Percentiles rank a stretch among this genome's conserved stretches.
phyloP scores from a whole-genome alignment of 371 early-diverging fungal genomes.

The Mortierella sp. region DNA sequence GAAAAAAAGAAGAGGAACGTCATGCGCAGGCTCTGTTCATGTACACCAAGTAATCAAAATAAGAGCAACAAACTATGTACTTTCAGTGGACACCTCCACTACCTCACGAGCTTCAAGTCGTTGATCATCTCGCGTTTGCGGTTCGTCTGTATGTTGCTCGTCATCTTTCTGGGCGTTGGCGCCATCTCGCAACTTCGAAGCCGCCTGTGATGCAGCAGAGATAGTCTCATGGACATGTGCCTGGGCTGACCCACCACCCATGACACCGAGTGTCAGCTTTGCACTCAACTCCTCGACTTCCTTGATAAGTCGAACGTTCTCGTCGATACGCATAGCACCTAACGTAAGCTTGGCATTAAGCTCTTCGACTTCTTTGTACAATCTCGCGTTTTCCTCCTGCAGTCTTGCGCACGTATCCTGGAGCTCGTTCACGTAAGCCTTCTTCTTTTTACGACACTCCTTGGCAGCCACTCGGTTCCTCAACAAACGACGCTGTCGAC shows the following conservation, averaged over 20 bases:
- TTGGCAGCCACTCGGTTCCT: constrained; percentile 86
- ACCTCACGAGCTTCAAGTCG: neutral
- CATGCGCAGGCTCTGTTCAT: neutral
- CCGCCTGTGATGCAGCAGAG: neutral
- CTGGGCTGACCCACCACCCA: constrained; percentile 65
- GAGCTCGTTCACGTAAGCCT: constrained; percentile 79
- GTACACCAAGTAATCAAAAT: neutral
- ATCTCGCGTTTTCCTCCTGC: constrained; percentile 73
- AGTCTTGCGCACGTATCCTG: constrained; percentile 74
- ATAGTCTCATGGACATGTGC: constrained; percentile 58
- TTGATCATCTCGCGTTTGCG: neutral
- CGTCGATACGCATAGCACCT: constrained; percentile 71
- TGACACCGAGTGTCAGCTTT: constrained; percentile 71
- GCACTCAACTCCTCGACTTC: constrained; percentile 75
- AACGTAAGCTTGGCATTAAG: constrained; percentile 73
- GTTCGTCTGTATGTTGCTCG: neutral
- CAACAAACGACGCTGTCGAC: constrained; percentile 79
- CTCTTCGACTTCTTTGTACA: constrained; percentile 76
- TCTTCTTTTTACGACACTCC: constrained; percentile 89
- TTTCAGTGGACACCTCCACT: constrained; percentile 1
- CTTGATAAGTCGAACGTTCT: constrained; percentile 71
- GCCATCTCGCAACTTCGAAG: constrained; percentile 20
- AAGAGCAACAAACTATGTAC: neutral
- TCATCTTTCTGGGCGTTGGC: neutral
- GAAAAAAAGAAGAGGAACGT: neutral